These are phyloP conservation scores for Phytopythium chamaehyphon DNA, from an alignment of 352 stramenopile genomes.

Conservation along the genomic window DNA sequence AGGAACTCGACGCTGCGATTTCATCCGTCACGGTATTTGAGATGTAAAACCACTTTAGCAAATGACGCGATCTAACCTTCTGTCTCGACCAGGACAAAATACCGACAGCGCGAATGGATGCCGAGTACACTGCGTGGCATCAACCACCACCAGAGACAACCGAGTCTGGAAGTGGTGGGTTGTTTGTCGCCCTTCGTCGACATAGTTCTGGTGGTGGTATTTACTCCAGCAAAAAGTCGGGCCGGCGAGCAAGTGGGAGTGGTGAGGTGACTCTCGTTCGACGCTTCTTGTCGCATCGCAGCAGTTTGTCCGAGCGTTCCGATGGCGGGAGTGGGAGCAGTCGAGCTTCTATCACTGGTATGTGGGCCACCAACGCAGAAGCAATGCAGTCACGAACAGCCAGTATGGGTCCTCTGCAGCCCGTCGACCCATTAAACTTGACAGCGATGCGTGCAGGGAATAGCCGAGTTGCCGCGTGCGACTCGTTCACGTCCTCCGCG, in stretches of 20 bases:
- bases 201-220: neutral
- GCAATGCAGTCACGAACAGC: neutral
- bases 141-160: neutral
- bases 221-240: neutral
- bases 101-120: constrained; percentile 1
- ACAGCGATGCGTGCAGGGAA: neutral
- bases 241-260: neutral
- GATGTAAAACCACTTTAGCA: too few species aligned
- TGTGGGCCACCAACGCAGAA: constrained; percentile 11
- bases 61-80: neutral
- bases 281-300: neutral
- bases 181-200: neutral
- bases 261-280: constrained; percentile 1
- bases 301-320: constrained; percentile 6
- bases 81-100: constrained; percentile 1
- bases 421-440: constrained; percentile 11
- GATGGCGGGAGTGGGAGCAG: neutral
- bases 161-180: neutral
- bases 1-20: constrained; percentile 42
- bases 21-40: constrained; percentile 28
- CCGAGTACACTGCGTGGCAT: constrained; percentile 6
- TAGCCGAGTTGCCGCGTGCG: neutral
- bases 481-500: neutral
- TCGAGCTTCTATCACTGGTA: neutral
- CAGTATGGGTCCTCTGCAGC: neutral